A percentile compares a stretch with the other conserved stretches of the same genome.
phyloP scores from a whole-genome alignment of 2,329 filamentous ascomycete genomes.

The Ascosphaera aggregata region DNA sequence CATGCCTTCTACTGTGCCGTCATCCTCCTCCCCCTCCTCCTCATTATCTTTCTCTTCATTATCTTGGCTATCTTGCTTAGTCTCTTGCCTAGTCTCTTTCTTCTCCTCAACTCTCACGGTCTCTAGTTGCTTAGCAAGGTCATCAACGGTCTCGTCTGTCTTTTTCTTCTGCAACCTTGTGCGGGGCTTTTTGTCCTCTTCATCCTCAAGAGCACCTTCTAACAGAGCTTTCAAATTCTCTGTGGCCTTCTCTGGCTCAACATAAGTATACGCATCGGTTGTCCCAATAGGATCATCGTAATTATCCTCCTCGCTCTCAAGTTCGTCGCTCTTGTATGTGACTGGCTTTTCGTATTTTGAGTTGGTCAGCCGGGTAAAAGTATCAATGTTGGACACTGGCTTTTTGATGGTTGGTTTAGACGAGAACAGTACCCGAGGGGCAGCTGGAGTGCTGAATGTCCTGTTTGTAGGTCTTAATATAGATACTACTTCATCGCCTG shows the following conservation, averaged over 20 bases:
- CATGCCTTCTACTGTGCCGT: constrained; percentile 52
- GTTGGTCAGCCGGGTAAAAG: constrained; percentile 27
- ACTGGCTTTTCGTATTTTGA: too few relatives aligned
- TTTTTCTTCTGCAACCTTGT: constrained; percentile 18
- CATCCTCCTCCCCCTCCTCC: constrained; percentile 30
- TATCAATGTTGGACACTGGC: constrained; percentile 20
- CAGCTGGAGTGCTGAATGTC: constrained; percentile 24
- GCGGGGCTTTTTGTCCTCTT: constrained; percentile 21
- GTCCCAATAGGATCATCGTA: constrained; percentile 28
- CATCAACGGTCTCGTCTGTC: constrained; percentile 16
- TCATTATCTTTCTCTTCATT: constrained; percentile 18
- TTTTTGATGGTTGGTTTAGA: constrained; percentile 23
- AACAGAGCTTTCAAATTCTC: constrained; percentile 28
- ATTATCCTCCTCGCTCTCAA: constrained; percentile 25
- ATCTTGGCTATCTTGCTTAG: constrained; percentile 11
- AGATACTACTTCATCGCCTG: constrained; percentile 15
- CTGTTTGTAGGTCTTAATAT: constrained; percentile 27
- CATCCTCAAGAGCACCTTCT: constrained; percentile 27
- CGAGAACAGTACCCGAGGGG: constrained; percentile 28
- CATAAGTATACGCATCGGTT: constrained; percentile 28
- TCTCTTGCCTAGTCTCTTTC: constrained; percentile 15
- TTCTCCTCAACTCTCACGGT: constrained; percentile 19
- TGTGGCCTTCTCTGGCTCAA: constrained; percentile 25
- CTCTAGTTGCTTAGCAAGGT: constrained; percentile 20
- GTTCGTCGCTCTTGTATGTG: constrained; percentile 20